Percentiles rank a stretch among this genome's conserved stretches.
Conservation (phyloP, 768 basidiomycete species). For the Tulasnella sp. region DNA sequence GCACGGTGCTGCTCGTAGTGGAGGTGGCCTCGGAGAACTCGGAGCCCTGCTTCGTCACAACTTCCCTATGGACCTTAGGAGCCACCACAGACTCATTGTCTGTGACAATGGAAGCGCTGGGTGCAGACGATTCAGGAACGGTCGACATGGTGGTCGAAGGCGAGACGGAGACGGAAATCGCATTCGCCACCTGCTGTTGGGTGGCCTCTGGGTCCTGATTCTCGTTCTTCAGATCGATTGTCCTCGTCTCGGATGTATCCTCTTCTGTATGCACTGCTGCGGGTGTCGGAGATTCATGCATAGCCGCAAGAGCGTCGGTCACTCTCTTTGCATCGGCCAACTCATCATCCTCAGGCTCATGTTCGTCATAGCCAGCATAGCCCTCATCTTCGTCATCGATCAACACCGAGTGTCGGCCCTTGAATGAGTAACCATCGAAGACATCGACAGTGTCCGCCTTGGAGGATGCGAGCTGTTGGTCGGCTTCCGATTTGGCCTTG, state of each 20-base stretch:
- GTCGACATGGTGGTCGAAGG: slow-evolving; percentile 13
- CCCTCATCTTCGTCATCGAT: slow-evolving; percentile 60
- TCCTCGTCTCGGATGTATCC: slow-evolving; percentile 4
- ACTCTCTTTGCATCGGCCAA: slow-evolving; percentile 16
- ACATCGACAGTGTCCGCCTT: slow-evolving; percentile 41
- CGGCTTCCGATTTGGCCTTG: background rate
- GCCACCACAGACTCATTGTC: slow-evolving; percentile 20
- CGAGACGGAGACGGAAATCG: background rate
- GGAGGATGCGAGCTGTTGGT: background rate
- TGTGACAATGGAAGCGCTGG: slow-evolving; percentile 9
- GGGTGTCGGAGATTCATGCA: background rate
- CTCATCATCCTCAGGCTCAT: slow-evolving; percentile 31
- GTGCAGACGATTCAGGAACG: slow-evolving; percentile 1
- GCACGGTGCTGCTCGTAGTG: slow-evolving; percentile 9
- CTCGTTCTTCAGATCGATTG: background rate
- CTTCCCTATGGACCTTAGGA: slow-evolving; percentile 28
- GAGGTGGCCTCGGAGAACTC: slow-evolving; percentile 15
- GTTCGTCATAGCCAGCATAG: slow-evolving; percentile 33
- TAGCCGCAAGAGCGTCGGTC: slow-evolving; percentile 5
- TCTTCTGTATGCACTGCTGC: slow-evolving; percentile 11
- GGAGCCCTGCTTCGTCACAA: background rate
- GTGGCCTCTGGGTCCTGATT: background rate
- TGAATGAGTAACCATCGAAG: slow-evolving; percentile 92
- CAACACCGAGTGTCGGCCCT: slow-evolving; percentile 70
- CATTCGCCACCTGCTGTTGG: background rate